A percentile compares a stretch with the other conserved stretches of the same genome.
Evolutionary conservation across 2,329 filamentous ascomycete species (phyloP).

Genomic region (Fonsecaea monophora): DNA sequence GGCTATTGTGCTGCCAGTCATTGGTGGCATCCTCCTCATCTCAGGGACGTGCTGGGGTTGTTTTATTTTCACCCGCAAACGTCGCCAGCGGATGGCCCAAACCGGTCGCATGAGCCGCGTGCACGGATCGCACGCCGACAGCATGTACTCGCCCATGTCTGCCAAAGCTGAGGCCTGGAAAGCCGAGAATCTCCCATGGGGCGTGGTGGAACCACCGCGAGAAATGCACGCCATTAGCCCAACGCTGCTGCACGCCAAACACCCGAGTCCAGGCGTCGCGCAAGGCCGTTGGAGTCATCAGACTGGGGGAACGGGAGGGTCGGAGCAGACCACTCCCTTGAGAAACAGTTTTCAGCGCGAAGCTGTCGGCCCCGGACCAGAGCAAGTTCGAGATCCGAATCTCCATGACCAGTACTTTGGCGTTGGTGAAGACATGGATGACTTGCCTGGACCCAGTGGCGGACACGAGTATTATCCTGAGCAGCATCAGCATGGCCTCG

Average conservation of each 20-base stretch:
- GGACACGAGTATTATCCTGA: constrained; percentile 5
- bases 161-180: constrained; percentile 28
- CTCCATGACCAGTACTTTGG: constrained; percentile 41
- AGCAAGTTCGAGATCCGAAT: constrained; percentile 37
- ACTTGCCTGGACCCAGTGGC: constrained; percentile 23
- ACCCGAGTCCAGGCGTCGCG: constrained; percentile 36
- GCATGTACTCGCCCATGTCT: constrained; percentile 33
- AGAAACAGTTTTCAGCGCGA: constrained; percentile 37
- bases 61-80: constrained; percentile 52
- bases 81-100: constrained; percentile 47
- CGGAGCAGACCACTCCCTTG: constrained; percentile 35
- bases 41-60: constrained; percentile 46
- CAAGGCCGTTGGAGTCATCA: constrained; percentile 35
- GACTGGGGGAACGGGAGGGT: constrained; percentile 10
- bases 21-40: constrained; percentile 51
- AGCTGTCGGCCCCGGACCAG: constrained; percentile 36
- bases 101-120: constrained; percentile 38
- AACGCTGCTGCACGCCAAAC: constrained; percentile 29
- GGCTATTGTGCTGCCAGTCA: constrained; percentile 52
- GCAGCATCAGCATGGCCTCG: constrained; percentile 15
- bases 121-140: constrained; percentile 35
- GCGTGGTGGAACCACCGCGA: constrained; percentile 28
- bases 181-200: constrained; percentile 21
- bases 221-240: constrained; percentile 39
- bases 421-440: constrained; percentile 27